Evolutionary conservation across 352 stramenopile species (phyloP), one percentile per base, ranked within the genome.

Genomic region (Phytophthora idaei): DNA sequence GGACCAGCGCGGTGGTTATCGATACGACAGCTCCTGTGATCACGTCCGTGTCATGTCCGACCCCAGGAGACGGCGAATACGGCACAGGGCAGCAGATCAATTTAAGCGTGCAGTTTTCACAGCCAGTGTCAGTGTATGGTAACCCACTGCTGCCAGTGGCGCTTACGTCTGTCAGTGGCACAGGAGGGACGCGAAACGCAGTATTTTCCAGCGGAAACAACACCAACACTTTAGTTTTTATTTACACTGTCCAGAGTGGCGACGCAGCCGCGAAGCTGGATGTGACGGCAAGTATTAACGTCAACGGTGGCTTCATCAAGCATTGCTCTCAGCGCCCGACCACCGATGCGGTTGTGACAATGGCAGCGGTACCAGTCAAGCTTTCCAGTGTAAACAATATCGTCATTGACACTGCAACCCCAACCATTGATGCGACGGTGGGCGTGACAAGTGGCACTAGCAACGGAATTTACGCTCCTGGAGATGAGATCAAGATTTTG

Each of bases 281-380:
- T 53, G 82, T 85, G 45, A 85, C 71, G 15, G 63, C 76, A 1
- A 78, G 57, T 14, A 77, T 95, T 17, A 80, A 89, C 15, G 51
- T 83, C 4, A 90, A 89, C 21, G 83, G 77, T 42, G 83, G 77
- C 11, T 90, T 82, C 39, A 84, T 95, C 41, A 92, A 93, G 53
- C 83, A 87, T 49, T 81, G 80, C 27, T 91, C 81, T 2, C 88
- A 84, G 2, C 73, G 80, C 0, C 85, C 86, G 8, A 95, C 82
- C 0, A 92, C 83, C 1, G 80, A 90, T 50, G 81, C 73, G 0
- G 31, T 75, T 29, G 15, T 81, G 2, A 72, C 73, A 11, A 93
- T 95, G 77, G 60, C 68, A 3, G 57, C 58, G 5, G 71, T 77
- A 1, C 71, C 78, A 0, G 67, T 64, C 1, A 92, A 86, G 46